phyloP scores from a whole-genome alignment of 2,329 filamentous ascomycete genomes.

The Alternaria arbusti region DNA sequence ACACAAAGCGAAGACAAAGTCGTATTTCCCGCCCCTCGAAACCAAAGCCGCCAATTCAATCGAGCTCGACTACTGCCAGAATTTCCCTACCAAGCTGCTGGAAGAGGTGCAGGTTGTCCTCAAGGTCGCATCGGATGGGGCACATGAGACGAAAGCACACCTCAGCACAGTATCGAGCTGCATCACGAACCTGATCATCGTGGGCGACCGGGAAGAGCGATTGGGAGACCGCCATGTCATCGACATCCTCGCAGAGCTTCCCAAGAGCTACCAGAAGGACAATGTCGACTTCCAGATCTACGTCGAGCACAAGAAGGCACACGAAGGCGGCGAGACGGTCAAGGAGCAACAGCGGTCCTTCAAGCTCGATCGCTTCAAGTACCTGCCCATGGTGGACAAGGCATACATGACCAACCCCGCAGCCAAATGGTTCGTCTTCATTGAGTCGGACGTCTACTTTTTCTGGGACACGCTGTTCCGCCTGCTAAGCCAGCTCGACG shows the following conservation, averaged over 20 bases:
- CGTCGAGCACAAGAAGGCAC: constrained; percentile 51
- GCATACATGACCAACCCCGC: constrained; percentile 49
- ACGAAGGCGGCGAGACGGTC: constrained; percentile 45
- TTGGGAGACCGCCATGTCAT: constrained; percentile 58
- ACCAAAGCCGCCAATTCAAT: constrained; percentile 34
- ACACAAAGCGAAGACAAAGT: constrained; percentile 42
- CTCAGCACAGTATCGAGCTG: constrained; percentile 61
- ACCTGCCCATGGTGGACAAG: constrained; percentile 63
- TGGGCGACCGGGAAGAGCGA: constrained; percentile 65
- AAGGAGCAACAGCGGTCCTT: constrained; percentile 60
- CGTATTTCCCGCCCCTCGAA: constrained; percentile 46
- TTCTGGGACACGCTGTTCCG: constrained; percentile 52
- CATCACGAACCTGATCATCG: constrained; percentile 62
- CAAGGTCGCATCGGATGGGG: constrained; percentile 58
- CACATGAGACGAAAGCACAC: constrained; percentile 53
- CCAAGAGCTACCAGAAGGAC: constrained; percentile 50
- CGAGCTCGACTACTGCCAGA: constrained; percentile 48
- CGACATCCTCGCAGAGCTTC: constrained; percentile 56
- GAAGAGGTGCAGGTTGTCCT: constrained; percentile 55
- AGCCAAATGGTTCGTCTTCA: constrained; percentile 49
- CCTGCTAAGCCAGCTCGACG: constrained; percentile 50
- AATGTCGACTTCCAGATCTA: constrained; percentile 62
- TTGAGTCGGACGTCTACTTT: constrained; percentile 48
- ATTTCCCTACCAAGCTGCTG: constrained; percentile 51
- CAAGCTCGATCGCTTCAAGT: constrained; percentile 66